Evolutionary conservation across 371 early-diverging fungal genomes (phyloP), one percentile per base, ranked within the genome.

Genomic region (Apophysomyces sp.): DNA sequence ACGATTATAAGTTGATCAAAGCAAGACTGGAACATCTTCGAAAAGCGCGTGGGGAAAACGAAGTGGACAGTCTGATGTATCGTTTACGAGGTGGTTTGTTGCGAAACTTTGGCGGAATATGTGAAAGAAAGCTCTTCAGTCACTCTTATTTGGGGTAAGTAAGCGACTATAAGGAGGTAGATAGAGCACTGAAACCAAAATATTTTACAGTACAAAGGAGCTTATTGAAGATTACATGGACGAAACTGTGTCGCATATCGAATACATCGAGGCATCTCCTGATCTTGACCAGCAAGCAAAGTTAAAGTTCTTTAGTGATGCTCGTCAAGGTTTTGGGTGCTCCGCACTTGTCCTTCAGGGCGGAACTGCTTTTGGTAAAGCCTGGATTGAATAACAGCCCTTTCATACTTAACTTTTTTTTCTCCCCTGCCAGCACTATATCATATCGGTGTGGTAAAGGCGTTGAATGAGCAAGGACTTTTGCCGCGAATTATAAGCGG

Each of bases 401-500:
- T n/a, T n/a, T n/a, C 28, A 28, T 13, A 7, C 29, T 21, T 13
- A 27, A 12, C 11, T 52, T 36, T 52, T 24, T 58, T 62, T 57
- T 49, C n/a, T 37, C 13, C 11, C 30, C 3, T n/a, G 2, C 30
- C 58, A 78, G 89, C 86, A 8, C 65, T 89, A 58, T 86, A 83
- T 65, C 92, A 92, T 68, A 68, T 91, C 15, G 92, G 92, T 36
- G 89, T 92, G 0, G 82, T 88, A n/a, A 88, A 89, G 62, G 80
- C 89, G 2, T 73, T 92, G 31, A 71, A 83, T 61, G 87, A 90
- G 49, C 78, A 82, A 62, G 82, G 81, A 0, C 62, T 91, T 24
- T 60, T 92, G 56, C 91, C 92, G 9, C 72, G 88, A 29, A 86
- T 91, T 44, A 87, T 92, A 41, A 83, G 87, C 66, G 91, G 92